Evolutionary conservation across 257 asterid genomes (phyloP).

Genomic region (Phtheirospermum japonicum): DNA sequence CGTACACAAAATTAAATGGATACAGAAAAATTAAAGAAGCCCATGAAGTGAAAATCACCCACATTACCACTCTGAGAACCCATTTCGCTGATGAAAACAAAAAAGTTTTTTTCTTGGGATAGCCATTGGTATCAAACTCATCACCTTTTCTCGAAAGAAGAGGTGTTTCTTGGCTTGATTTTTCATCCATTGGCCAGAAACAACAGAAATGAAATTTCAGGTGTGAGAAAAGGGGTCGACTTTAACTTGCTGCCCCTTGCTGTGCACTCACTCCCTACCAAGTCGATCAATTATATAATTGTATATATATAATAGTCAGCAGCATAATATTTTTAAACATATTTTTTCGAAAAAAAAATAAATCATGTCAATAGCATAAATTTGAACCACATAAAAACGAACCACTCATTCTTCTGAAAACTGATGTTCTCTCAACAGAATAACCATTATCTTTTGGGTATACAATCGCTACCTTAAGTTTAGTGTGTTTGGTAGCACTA

Average conservation of each 20-base stretch:
- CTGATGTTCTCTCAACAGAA: neutral
- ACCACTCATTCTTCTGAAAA: neutral
- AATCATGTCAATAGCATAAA: neutral
- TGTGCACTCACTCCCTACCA: neutral
- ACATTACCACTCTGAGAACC: conserved; percentile 46
- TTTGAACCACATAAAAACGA: neutral
- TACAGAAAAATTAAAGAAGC: conserved; percentile 45
- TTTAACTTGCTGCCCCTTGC: neutral
- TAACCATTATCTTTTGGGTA: neutral
- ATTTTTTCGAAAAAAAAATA: no score
- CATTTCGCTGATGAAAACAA: conserved; percentile 44
- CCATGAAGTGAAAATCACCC: conserved; percentile 66
- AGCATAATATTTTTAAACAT: no score
- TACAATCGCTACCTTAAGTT: no score
- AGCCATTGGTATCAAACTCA: no score
- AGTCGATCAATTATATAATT: neutral
- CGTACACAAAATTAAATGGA: conserved; percentile 35
- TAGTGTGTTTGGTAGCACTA: no score
- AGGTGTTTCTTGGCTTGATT: conserved; percentile 38
- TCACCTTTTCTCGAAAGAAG: conserved; percentile 45
- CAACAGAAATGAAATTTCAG: neutral
- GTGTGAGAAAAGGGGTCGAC: neutral
- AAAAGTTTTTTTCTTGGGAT: conserved; percentile 33
- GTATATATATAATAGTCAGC: no score
- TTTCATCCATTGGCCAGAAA: conserved; percentile 42